A percentile compares a stretch with the other conserved stretches of the same genome.
These are phyloP conservation scores for Infundibulicybe gibba DNA, from an alignment of 768 basidiomycete species.

Conservation along the genomic window DNA sequence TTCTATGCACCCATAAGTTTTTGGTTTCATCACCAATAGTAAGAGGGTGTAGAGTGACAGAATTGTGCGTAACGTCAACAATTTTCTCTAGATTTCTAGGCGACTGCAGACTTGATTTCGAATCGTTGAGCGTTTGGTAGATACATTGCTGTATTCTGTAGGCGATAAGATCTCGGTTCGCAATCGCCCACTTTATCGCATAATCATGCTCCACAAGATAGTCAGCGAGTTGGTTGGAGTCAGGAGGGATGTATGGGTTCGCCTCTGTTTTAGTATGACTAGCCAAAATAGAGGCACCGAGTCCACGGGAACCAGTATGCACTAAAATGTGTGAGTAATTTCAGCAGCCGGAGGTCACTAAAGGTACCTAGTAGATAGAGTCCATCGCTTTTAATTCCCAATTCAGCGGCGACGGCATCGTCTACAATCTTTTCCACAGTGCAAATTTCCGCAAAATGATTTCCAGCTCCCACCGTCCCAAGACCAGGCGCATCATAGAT, in stretches of 20 bases:
- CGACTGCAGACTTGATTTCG: conserved; percentile 1
- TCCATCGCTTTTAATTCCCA: conserved; percentile 17
- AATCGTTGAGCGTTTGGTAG: conserved; percentile 7
- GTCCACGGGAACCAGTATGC: conserved; percentile 34
- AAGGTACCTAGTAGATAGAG: conserved; percentile 26
- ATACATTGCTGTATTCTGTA: conserved; percentile 30
- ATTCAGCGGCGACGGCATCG: conserved; percentile 12
- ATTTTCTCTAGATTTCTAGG: conserved; percentile 18
- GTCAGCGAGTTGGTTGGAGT: conserved; percentile 19
- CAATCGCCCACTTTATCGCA: conserved; percentile 32
- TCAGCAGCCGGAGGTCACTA: not conserved
- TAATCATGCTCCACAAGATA: conserved; percentile 32
- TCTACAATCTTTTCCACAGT: conserved; percentile 27
- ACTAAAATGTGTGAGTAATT: conserved; percentile 15
- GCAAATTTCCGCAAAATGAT: conserved; percentile 36
- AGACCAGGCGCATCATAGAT: conserved; percentile 23
- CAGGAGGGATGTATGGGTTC: conserved; percentile 29
- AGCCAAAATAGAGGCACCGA: conserved; percentile 27
- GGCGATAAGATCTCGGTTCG: conserved; percentile 35
- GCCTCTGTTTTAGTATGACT: conserved; percentile 23
- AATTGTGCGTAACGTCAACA: conserved; percentile 35
- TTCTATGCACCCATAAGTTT: conserved; percentile 33
- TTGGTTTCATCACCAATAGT: conserved; percentile 10
- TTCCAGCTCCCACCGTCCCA: conserved; percentile 33
- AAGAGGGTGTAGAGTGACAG: conserved; percentile 21